Base-by-base conservation (phyloP, 1,139 yeast species). In the Lodderomyces metapsilosis region DNA sequence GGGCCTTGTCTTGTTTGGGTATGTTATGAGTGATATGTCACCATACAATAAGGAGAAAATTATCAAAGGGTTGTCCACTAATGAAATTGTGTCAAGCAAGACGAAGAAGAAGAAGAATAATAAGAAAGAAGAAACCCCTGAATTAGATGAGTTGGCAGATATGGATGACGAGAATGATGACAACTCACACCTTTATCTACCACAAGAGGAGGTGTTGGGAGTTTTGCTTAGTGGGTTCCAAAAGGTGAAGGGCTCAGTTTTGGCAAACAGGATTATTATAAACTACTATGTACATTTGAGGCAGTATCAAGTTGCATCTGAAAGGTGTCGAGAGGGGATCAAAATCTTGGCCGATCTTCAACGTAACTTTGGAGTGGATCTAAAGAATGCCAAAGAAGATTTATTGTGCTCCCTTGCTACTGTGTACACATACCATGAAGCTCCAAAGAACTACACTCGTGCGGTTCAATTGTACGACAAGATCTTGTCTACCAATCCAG, bases 371-470 rank as follows among this genome's bases (percentile, higher is more conserved):
- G 82, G 83, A 0, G 62, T 72, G 6, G 58, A 64, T 16, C 68
- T 86, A 37, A 56, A 58, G 1, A 66, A 80, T 46, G 71, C 89
- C 1, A 78, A 75, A 49, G 75, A 74, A 42, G 85, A 82, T 42
- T 64, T 88, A 20, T 68, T 84, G 18, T 74, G 89, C 38, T 71
- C 79, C 13, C 68, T 88, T 42, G 98, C 95, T 0, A 77, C 83
- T 2, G 76, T 86, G 0, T 87, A 88, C 54, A 88, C 95, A 0
- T 84, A 86, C 55, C 77, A 82, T 56, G 96, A 91, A 57, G 87
- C 96, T 0, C 98, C 98, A 5, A 88, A 88, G 59, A 86, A 91
- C 59, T 88, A 80, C 55, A 71, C 77, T 8, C 71, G 83, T 31
- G 98, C 98, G 0, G 59, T 86, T 35, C 79, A 78, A 37, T 63